A percentile compares a stretch with the other conserved stretches of the same genome.
Evolutionary conservation across 2,329 filamentous ascomycete genomes (phyloP).

Genomic region (Dendrostoma leiphaemia): DNA sequence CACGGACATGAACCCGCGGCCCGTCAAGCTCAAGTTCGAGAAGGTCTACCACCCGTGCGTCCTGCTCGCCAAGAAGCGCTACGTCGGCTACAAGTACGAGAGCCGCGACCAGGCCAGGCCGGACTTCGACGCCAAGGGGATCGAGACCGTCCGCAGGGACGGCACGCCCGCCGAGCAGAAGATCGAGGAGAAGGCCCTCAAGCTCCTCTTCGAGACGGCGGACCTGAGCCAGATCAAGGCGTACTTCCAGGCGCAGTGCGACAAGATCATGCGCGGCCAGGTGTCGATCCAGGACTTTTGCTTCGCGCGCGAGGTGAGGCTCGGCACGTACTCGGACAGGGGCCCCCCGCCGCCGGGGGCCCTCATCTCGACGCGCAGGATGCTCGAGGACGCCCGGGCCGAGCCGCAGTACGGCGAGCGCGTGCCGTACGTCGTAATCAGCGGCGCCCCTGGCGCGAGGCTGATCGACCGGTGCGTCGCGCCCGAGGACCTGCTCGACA

Average conservation of each 20-base stretch:
- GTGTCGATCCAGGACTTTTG: constrained; percentile 95
- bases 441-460: constrained; percentile 80
- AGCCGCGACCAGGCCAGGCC: constrained; percentile 70
- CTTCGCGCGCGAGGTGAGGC: constrained; percentile 87
- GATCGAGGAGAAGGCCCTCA: constrained; percentile 89
- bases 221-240: constrained; percentile 85
- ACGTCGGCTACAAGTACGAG: constrained; percentile 98
- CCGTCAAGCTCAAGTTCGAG: constrained; percentile 95
- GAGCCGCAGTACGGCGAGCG: constrained; percentile 96
- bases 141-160: constrained; percentile 93
- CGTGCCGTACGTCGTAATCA: constrained; percentile 89
- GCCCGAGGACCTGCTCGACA: constrained; percentile 76
- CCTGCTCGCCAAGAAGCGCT: constrained; percentile 92
- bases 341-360: constrained; percentile 82
- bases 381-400: constrained; percentile 80
- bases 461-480: constrained; percentile 88
- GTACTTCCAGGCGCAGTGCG: constrained; percentile 88
- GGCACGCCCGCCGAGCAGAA: constrained; percentile 95
- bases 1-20: constrained; percentile 85
- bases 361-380: constrained; percentile 79
- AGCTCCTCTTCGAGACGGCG: constrained; percentile 83
- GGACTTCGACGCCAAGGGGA: constrained; percentile 96
- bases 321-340: constrained; percentile 83
- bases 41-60: constrained; percentile 98
- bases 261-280: constrained; percentile 85